These are phyloP conservation scores for Cercophora newfieldiana DNA, from an alignment of 495 filamentous ascomycete species.

Conservation along the genomic window DNA sequence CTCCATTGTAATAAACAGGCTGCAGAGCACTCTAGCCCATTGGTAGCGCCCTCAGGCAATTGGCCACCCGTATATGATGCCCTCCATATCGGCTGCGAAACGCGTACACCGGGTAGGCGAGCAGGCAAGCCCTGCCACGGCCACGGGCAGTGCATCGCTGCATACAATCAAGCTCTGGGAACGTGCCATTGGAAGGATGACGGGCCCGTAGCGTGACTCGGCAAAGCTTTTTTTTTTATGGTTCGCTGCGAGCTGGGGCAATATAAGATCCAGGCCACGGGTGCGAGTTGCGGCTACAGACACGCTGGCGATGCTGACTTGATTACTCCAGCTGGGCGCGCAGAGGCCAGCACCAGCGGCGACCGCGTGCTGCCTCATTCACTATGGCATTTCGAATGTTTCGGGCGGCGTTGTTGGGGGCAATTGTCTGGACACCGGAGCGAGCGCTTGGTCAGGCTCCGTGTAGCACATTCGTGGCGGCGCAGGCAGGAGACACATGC, in stretches of 20 bases:
- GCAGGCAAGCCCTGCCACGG: background rate
- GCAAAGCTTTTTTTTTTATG: conserved; percentile 9
- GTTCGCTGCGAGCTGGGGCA: background rate
- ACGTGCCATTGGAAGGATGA: conserved; percentile 15
- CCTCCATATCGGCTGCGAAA: conserved; percentile 13
- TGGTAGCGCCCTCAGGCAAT: conserved; percentile 1
- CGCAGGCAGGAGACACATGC: conserved; percentile 21
- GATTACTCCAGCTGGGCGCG: background rate
- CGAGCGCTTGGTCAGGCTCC: background rate
- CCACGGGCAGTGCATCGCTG: background rate
- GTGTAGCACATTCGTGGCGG: conserved; percentile 19
- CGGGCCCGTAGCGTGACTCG: conserved; percentile 3
- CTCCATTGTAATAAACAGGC: conserved; percentile 7
- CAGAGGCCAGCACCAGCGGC: background rate
- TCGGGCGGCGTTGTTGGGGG: background rate
- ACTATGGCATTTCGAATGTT: conserved; percentile 4
- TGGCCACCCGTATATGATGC: conserved; percentile 9
- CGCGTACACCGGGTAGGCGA: conserved; percentile 15
- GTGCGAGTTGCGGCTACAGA: background rate
- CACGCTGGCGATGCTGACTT: background rate
- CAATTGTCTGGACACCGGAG: background rate
- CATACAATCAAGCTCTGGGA: conserved; percentile 4
- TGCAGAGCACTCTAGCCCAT: conserved; percentile 11
- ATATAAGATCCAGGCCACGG: conserved; percentile 11
- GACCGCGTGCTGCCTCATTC: background rate